Conservation (phyloP, 306 rosid genomes). For the Cucumis sativus region DNA sequence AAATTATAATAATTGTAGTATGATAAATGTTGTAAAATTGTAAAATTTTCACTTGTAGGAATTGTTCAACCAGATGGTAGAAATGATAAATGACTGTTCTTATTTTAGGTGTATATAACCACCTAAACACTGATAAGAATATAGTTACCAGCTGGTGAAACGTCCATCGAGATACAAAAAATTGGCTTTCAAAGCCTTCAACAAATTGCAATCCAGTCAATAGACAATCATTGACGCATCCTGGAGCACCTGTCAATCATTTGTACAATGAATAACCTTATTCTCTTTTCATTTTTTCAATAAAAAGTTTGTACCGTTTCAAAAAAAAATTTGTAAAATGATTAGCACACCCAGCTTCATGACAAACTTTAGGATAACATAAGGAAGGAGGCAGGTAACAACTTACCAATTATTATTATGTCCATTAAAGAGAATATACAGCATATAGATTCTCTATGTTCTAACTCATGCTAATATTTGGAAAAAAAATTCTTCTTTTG, state of each 20-base stretch:
- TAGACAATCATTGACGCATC: constrained; percentile 75
- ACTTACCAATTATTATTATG: background rate
- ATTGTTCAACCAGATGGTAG: background rate
- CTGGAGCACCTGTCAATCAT: constrained; percentile 82
- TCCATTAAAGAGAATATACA: background rate
- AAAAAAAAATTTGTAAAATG: background rate
- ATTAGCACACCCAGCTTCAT: constrained; percentile 15
- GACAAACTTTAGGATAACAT: constrained; percentile 1
- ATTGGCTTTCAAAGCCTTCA: constrained; percentile 64
- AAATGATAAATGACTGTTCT: background rate
- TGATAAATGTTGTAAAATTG: too few species aligned
- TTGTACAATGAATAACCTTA: background rate
- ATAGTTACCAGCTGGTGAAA: constrained; percentile 89
- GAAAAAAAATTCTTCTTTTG: background rate
- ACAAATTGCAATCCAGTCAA: constrained; percentile 88
- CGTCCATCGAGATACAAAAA: constrained; percentile 89
- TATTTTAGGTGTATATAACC: background rate
- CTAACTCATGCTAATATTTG: background rate
- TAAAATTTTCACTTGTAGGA: too few species aligned
- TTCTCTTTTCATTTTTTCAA: too few species aligned
- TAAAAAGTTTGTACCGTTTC: too few species aligned
- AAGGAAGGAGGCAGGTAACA: background rate
- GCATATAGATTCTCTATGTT: background rate
- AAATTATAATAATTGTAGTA: too few species aligned
- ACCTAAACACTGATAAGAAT: constrained; percentile 6